Percentiles rank a stretch among this genome's conserved stretches.
These are phyloP conservation scores for Curvularia sp. DNA, from an alignment of 2,329 filamentous ascomycete species.

Conservation along the genomic window DNA sequence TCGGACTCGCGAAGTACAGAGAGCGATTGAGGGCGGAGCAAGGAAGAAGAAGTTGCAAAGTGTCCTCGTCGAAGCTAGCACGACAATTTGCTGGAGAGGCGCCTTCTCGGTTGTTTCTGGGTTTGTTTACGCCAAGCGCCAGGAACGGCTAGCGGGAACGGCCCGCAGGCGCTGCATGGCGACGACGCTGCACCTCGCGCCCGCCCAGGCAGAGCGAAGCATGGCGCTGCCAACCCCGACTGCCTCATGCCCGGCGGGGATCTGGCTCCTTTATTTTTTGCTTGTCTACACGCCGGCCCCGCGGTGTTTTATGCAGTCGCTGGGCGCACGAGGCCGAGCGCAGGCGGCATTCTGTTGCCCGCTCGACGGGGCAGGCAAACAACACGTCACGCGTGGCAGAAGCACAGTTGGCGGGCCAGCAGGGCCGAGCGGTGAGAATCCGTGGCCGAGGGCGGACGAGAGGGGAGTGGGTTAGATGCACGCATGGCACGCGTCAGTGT, in stretches of 20 bases:
- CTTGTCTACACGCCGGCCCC: slow-evolving; percentile 14
- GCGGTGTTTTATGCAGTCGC: slow-evolving; percentile 5
- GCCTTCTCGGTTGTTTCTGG: slow-evolving; percentile 15
- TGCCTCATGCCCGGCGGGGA: neutral
- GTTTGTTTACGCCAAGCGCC: slow-evolving; percentile 28
- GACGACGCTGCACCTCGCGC: slow-evolving; percentile 23
- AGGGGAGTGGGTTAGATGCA: slow-evolving; percentile 31
- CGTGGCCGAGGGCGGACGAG: slow-evolving; percentile 13
- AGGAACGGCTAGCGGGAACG: slow-evolving; percentile 22
- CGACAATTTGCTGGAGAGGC: slow-evolving; percentile 10
- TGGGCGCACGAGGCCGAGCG: neutral
- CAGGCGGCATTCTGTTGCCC: slow-evolving; percentile 17
- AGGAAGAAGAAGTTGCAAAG: slow-evolving; percentile 8
- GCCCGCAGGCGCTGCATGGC: slow-evolving; percentile 25
- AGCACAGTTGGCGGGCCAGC: slow-evolving; percentile 17
- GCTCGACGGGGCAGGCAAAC: slow-evolving; percentile 26
- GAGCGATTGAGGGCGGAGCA: slow-evolving; percentile 11
- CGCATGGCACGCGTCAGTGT: slow-evolving; percentile 44
- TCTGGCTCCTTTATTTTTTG: neutral
- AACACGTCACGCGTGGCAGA: slow-evolving; percentile 32
- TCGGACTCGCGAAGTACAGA: neutral
- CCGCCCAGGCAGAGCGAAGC: neutral
- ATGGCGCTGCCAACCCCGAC: slow-evolving; percentile 1
- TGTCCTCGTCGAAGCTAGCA: slow-evolving; percentile 8
- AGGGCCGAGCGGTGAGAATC: slow-evolving; percentile 12